Percentiles rank a stretch among this genome's conserved stretches.
phyloP scores from a whole-genome alignment of 352 stramenopile species.

The Phytophthora idaei region DNA sequence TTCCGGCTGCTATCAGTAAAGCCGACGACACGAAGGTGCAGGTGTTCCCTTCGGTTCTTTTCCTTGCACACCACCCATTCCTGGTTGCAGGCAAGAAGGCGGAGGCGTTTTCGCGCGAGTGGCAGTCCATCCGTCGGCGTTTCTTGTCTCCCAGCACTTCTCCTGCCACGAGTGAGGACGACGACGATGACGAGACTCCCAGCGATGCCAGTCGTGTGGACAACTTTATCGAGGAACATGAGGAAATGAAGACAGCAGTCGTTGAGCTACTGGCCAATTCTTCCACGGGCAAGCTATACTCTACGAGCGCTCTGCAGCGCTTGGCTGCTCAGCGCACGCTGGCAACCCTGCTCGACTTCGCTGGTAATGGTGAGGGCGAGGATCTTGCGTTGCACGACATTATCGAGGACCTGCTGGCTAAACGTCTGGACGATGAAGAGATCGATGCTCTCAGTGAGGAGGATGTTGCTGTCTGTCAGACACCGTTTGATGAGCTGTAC shows the following conservation, averaged over 20 bases:
- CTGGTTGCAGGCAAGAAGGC: conserved; percentile 66
- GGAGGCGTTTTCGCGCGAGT: conserved; percentile 63
- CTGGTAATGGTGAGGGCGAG: conserved; percentile 81
- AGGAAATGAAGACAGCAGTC: conserved; percentile 64
- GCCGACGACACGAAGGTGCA: conserved; percentile 40
- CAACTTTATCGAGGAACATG: conserved; percentile 76
- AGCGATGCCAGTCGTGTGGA: conserved; percentile 72
- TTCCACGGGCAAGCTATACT: conserved; percentile 61
- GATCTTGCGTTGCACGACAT: conserved; percentile 73
- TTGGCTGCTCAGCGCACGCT: conserved; percentile 72
- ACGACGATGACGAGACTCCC: conserved; percentile 52
- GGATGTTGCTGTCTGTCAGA: conserved; percentile 68
- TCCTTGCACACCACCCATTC: conserved; percentile 78
- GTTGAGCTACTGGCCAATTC: conserved; percentile 51
- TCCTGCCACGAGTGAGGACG: conserved; percentile 28
- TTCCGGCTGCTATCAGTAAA: conserved; percentile 46
- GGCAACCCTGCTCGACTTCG: conserved; percentile 76
- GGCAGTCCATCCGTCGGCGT: conserved; percentile 61
- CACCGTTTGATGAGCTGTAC: conserved; percentile 77
- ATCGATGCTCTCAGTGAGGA: conserved; percentile 61
- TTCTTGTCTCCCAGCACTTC: conserved; percentile 48
- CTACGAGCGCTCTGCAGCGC: conserved; percentile 48
- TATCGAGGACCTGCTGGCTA: conserved; percentile 64
- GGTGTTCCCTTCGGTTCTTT: conserved; percentile 57
- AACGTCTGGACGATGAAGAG: conserved; percentile 52